A percentile compares a stretch with the other conserved stretches of the same genome.
Evolutionary conservation across 139 green algal genomes (phyloP).

Genomic region (Chlamydomonas schloesseri): DNA sequence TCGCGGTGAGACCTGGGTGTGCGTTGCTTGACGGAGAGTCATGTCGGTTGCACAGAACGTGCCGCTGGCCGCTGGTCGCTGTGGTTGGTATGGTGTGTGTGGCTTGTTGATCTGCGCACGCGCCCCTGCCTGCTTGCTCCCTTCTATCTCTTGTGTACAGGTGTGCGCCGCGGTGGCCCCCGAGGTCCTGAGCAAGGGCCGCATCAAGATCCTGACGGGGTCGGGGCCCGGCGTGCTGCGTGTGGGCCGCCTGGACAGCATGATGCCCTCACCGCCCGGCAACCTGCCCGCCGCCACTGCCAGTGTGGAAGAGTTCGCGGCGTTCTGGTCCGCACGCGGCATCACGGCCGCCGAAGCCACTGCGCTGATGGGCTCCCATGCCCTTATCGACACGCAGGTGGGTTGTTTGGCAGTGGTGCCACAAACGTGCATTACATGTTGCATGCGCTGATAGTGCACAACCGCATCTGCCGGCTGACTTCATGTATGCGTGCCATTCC

Average conservation of each 20-base stretch:
- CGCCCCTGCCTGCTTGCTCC: too few relatives aligned
- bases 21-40: too few relatives aligned
- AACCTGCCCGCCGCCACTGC: background rate
- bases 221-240: background rate
- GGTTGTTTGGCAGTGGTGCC: background rate
- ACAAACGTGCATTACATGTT: background rate
- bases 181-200: background rate
- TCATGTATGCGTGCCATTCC: background rate
- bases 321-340: background rate
- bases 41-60: too few relatives aligned
- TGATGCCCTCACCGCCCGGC: background rate
- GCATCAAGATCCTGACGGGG: background rate
- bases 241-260: background rate
- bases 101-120: too few relatives aligned
- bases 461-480: too few relatives aligned
- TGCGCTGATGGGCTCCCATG: conserved; percentile 15
- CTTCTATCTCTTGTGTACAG: background rate
- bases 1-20: background rate
- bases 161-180: background rate
- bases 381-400: background rate
- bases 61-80: too few relatives aligned
- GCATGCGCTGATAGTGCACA: too few relatives aligned
- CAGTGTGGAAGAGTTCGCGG: background rate
- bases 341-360: background rate
- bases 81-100: too few relatives aligned